Conservation (phyloP, 1,284 basidiomycete species). For the Calocybe gambosa region DNA sequence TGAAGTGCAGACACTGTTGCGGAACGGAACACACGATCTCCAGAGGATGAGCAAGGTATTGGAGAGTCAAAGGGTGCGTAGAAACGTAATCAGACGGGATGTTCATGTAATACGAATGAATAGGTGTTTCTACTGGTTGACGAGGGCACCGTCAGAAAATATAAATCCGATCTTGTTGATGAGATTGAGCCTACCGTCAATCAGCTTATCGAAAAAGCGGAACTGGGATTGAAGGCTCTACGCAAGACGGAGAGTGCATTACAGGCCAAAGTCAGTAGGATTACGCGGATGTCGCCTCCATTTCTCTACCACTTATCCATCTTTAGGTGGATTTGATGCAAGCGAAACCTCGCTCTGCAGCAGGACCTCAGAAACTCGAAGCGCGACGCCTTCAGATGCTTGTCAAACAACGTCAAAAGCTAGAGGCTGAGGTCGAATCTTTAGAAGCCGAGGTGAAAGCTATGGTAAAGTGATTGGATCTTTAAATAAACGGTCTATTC, state of each 20-base stretch:
- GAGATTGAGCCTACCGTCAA: conserved; percentile 75
- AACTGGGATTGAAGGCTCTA: conserved; percentile 55
- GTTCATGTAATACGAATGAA: neutral
- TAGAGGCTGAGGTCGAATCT: conserved; percentile 48
- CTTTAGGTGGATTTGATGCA: conserved; percentile 48
- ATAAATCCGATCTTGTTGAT: conserved; percentile 66
- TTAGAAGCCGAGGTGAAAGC: conserved; percentile 56
- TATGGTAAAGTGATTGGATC: conserved; percentile 34
- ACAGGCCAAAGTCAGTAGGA: conserved; percentile 55
- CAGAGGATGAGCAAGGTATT: conserved; percentile 62
- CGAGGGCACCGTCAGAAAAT: conserved; percentile 59
- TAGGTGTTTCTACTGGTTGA: conserved; percentile 69
- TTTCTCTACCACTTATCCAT: neutral
- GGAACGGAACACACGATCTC: conserved; percentile 63
- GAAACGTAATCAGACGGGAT: neutral
- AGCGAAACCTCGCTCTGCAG: conserved; percentile 36
- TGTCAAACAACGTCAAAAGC: conserved; percentile 53
- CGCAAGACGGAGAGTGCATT: conserved; percentile 53
- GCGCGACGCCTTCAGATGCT: conserved; percentile 56
- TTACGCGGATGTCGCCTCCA: neutral
- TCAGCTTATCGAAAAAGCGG: conserved; percentile 64
- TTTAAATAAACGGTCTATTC: neutral
- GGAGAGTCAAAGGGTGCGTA: conserved; percentile 52
- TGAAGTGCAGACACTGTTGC: conserved; percentile 62
- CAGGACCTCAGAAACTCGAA: conserved; percentile 60